A percentile compares a stretch with the other conserved stretches of the same genome.
phyloP scores from a whole-genome alignment of 345 rosid genomes.

The Stellera chamaejasme region DNA sequence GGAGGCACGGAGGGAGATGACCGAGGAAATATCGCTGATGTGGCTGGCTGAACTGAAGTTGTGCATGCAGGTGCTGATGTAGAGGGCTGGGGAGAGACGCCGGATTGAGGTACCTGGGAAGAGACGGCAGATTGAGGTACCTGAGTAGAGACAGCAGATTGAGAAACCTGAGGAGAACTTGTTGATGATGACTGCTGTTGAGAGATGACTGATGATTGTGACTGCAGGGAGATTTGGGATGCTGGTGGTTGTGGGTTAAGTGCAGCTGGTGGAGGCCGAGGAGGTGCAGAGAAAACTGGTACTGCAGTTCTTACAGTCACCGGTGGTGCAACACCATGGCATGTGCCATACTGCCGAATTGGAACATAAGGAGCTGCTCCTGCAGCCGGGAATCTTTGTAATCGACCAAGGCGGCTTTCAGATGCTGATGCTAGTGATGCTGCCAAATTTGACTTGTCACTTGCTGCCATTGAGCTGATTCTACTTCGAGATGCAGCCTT shows the following conservation, averaged over 20 bases:
- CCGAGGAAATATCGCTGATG: neutral
- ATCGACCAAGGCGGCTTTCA: constrained; percentile 35
- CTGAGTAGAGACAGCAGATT: constrained; percentile 21
- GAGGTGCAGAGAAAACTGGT: constrained; percentile 89
- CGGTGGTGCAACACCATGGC: constrained; percentile 76
- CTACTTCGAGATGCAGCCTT: constrained; percentile 55
- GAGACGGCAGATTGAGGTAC: constrained; percentile 18
- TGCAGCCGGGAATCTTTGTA: constrained; percentile 56
- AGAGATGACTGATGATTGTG: constrained; percentile 25
- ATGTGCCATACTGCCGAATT: constrained; percentile 48
- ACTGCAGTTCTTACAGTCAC: constrained; percentile 71
- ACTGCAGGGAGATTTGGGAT: constrained; percentile 21
- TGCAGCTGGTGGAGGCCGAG: constrained; percentile 32
- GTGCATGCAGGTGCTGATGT: neutral
- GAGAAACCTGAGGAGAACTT: constrained; percentile 22
- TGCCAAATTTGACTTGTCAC: constrained; percentile 19
- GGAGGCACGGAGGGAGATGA: constrained; percentile 22
- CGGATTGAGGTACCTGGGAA: constrained; percentile 27
- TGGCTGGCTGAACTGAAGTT: no score
- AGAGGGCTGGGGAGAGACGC: constrained; percentile 14
- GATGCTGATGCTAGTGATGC: constrained; percentile 14
- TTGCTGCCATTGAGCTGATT: constrained; percentile 19
- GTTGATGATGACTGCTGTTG: constrained; percentile 13
- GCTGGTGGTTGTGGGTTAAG: constrained; percentile 23
- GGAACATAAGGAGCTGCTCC: constrained; percentile 86